Base-by-base conservation (phyloP, 1,139 yeast genomes). In the Kodamaea ohmeri region DNA sequence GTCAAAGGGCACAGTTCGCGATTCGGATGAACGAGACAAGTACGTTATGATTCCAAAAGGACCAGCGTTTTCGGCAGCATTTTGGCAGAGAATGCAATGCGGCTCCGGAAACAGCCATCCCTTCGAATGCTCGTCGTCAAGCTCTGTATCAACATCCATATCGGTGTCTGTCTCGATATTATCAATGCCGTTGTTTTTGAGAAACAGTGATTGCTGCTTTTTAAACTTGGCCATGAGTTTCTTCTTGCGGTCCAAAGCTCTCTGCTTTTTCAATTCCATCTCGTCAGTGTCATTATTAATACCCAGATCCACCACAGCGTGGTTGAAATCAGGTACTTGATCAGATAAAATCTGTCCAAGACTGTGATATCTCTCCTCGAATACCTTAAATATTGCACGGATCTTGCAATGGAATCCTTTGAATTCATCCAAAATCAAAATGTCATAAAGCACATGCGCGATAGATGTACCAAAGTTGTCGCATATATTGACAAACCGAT, bases 31-130 rank as follows among this genome's bases (percentile, higher is more conserved):
- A 34, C 72, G 73, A 3, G 80, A 66, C 20, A 83, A 67, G 51
- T 78, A 73, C 7, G 83, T 73, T 30, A 85, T 76, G 12, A 84
- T 72, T 0, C 96, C 97, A 63, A 84, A 88, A 0, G 87, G 77
- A 8, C 86, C 89, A 17, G 78, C 76, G 35, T 76, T 74, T 17
- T 74, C 78, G 2, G 81, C 73, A 0, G 89, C 83, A 78, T 87
- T 88, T 50, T 90, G 95, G 57, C 98, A 92, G 21, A 92, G 70
- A 28, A 90, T 83, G 56, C 98, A 92, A 44, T 80, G 84, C 27
- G 83, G 82, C 29, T 80, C 84, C 0, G 96, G 95, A 51, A 77
- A 88, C 27, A 65, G 65, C 95, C 95, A 86, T 6, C 69, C 73
- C 1, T 55, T 60, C 8, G 53, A 57, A 2, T 52, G 61, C 14